Conservation (phyloP, 2,329 filamentous ascomycete genomes). For the Sarocladium brachiariae region DNA sequence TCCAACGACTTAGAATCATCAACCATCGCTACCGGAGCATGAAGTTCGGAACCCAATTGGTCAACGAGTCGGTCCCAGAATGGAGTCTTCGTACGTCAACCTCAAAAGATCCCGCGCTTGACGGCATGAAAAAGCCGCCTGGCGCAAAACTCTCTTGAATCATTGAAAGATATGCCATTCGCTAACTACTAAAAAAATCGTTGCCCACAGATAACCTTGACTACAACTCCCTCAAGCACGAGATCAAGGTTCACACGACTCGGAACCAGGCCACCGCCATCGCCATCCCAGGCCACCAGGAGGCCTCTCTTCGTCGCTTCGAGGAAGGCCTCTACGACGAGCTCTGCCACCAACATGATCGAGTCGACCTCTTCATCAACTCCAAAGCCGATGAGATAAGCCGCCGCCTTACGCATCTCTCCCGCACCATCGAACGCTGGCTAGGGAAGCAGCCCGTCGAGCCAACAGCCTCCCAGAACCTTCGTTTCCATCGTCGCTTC, state of each 20-base stretch:
- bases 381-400: conserved; percentile 76
- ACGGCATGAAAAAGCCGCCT: no score
- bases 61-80: conserved; percentile 70
- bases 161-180: background rate
- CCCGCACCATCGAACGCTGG: conserved; percentile 39
- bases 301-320: conserved; percentile 53
- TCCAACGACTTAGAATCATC: background rate
- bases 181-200: conserved; percentile 9
- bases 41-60: conserved; percentile 49
- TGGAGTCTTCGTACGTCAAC: conserved; percentile 63
- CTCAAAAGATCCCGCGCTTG: no score
- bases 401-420: conserved; percentile 43
- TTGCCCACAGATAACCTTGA: conserved; percentile 66
- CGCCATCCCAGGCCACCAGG: conserved; percentile 65
- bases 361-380: conserved; percentile 69
- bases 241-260: conserved; percentile 75
- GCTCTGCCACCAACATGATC: conserved; percentile 67
- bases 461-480: conserved; percentile 19
- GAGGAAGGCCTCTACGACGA: conserved; percentile 66
- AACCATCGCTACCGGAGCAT: conserved; percentile 19
- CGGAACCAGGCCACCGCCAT: conserved; percentile 62
- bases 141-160: background rate
- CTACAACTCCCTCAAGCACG: conserved; percentile 79
- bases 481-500: conserved; percentile 45
- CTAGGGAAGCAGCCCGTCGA: conserved; percentile 35